Evolutionary conservation across 164 flowering plant species (phyloP).

Genomic region (Liquidambar formosana): DNA sequence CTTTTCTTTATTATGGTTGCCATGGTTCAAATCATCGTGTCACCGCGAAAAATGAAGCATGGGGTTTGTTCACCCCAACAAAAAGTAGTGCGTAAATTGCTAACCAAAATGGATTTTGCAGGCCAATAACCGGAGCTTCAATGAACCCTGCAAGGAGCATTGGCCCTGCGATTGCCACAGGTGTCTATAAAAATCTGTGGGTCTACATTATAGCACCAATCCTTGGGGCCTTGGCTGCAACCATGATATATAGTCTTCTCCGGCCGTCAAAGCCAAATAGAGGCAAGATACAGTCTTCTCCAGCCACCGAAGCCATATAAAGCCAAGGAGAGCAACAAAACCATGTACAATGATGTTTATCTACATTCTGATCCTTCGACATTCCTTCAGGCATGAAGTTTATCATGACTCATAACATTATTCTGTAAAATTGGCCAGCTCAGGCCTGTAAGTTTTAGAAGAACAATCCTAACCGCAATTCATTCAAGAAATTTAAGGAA

Average conservation of each 20-base stretch:
- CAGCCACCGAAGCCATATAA: neutral
- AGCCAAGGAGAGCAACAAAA: neutral
- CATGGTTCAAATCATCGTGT: no score
- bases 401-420: neutral
- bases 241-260: conserved; percentile 7
- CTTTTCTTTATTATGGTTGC: no score
- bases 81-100: no score
- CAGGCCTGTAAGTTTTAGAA: neutral
- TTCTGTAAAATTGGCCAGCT: neutral
- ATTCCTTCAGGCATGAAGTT: neutral
- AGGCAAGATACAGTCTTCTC: conserved; percentile 10
- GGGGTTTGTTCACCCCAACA: no score
- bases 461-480: neutral
- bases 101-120: neutral
- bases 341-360: conserved; percentile 1
- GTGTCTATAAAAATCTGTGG: conserved; percentile 19
- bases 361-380: conserved; percentile 6
- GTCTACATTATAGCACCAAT: conserved; percentile 24
- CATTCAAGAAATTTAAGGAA: neutral
- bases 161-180: conserved; percentile 32
- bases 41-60: no score
- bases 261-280: neutral
- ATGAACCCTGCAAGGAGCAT: conserved; percentile 48
- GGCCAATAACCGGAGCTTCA: conserved; percentile 32
- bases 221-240: conserved; percentile 20